These are phyloP conservation scores for Dioscorea cayenensis DNA, from an alignment of 116 monocot genomes.

Conservation along the genomic window DNA sequence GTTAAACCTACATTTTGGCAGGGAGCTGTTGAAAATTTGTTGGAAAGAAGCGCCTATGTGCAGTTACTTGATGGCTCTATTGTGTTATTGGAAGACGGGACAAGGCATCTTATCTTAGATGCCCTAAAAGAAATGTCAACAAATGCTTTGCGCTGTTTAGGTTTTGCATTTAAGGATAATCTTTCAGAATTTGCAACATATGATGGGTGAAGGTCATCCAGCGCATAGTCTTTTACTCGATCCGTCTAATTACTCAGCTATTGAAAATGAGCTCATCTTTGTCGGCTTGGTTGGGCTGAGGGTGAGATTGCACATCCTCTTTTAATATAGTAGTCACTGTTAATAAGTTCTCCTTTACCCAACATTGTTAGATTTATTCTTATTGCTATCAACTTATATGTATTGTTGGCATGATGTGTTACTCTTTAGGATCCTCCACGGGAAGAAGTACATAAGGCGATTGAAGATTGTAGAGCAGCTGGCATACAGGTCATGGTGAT, in stretches of 20 bases:
- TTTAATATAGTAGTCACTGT: not conserved
- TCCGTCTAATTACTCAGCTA: constrained; percentile 66
- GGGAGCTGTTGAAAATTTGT: constrained; percentile 76
- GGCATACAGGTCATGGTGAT: constrained; percentile 92
- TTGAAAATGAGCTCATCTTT: constrained; percentile 81
- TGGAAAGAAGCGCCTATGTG: constrained; percentile 54
- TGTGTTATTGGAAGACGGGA: constrained; percentile 37
- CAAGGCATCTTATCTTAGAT: constrained; percentile 38
- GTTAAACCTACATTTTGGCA: constrained; percentile 2
- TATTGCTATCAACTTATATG: not conserved
- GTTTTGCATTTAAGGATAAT: constrained; percentile 77
- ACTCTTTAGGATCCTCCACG: constrained; percentile 78
- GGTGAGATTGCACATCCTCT: constrained; percentile 28
- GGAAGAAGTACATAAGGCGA: constrained; percentile 70
- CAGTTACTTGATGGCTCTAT: constrained; percentile 73
- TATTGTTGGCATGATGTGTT: not conserved
- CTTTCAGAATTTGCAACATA: constrained; percentile 54
- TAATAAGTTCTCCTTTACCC: constrained; percentile 2
- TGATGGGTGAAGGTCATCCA: constrained; percentile 73
- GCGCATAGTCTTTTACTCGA: constrained; percentile 72
- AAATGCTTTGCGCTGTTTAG: constrained; percentile 68
- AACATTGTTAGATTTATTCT: constrained; percentile 2
- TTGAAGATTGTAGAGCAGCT: constrained; percentile 84
- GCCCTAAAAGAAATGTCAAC: constrained; percentile 60
- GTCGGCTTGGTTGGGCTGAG: constrained; percentile 73